Evolutionary conservation across 805 yeast species (phyloP), one percentile per base, ranked within the genome.

Genomic region (Helenozyma rhizophorensis): DNA sequence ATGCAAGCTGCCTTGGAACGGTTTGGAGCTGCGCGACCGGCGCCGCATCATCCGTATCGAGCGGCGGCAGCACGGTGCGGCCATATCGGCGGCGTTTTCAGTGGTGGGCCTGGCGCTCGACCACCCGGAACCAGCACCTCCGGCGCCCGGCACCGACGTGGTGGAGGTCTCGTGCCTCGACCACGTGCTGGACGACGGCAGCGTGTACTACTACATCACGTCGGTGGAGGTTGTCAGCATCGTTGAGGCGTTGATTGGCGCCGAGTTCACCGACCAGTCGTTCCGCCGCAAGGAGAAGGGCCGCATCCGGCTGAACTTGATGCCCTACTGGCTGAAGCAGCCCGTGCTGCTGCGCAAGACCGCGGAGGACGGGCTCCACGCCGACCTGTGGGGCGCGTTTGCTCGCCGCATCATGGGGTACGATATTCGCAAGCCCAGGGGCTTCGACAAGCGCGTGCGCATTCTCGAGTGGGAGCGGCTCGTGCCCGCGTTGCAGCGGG

Each of bases 361-460:
- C 35, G 65, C 30, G 13, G 28, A 27, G 19, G 23, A 12, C 9
- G 34, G 30, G 9, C 40, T 37, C 6, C 27, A 16, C 4, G 29
- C 21, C 9, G 42, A 36, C 14, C 19, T 35, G 19, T 29, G 39
- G n/a, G 24, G 31, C 11, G 82, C 77, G 42, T 60, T 78, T 39
- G 83, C 83, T 3, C 74, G 74, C 37, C 62, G 84, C 50, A 78
- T 79, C 15, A 78, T 78, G 82, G 71, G 72, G 13, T 79, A 79
- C 50, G 77, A 73, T 37, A 58, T 65, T 19, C 65, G 83, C 46
- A 77, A 76, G 45, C 85, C 84, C 17, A 62, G 84, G 45, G 83
- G 83, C 1, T 78, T 78, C 54, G 83, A 78, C 48, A 79, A 78
- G 54, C 83, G 77, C 45, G 82, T 79, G 23, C 56, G 83, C 28